Conservation (phyloP, 2,329 filamentous ascomycete genomes). For the Phaeoacremonium minimum region DNA sequence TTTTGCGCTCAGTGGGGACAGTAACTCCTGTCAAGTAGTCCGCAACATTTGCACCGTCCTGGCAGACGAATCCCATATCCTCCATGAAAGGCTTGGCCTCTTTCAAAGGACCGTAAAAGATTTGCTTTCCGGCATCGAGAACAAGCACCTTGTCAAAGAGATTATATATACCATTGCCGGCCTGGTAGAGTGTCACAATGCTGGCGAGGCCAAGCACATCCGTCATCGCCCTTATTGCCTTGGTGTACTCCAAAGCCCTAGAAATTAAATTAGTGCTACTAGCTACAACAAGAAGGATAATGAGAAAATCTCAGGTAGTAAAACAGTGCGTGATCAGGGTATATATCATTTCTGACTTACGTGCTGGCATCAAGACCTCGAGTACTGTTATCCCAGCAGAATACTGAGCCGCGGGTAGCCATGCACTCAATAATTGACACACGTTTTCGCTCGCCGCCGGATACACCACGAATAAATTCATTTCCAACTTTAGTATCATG, state of each 20-base stretch:
- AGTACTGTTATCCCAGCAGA: slow-evolving; percentile 66
- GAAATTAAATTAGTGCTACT: no score
- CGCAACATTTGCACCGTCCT: slow-evolving; percentile 57
- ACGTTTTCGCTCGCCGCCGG: slow-evolving; percentile 54
- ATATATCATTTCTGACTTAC: no score
- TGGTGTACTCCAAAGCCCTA: slow-evolving; percentile 54
- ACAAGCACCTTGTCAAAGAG: slow-evolving; percentile 68
- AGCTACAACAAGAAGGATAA: no score
- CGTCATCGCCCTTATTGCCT: slow-evolving; percentile 59
- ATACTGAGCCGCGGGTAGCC: slow-evolving; percentile 52
- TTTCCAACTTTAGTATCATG: slow-evolving; percentile 31
- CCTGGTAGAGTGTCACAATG: slow-evolving; percentile 65
- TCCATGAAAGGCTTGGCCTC: slow-evolving; percentile 63
- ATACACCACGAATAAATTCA: slow-evolving; percentile 51
- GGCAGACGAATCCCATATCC: slow-evolving; percentile 57
- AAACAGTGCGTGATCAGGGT: no score
- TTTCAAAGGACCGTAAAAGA: slow-evolving; percentile 58
- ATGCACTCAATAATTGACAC: slow-evolving; percentile 63
- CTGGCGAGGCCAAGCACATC: slow-evolving; percentile 56
- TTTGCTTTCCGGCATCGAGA: slow-evolving; percentile 60
- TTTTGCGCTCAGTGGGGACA: slow-evolving; percentile 63
- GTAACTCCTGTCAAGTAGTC: slow-evolving; percentile 65
- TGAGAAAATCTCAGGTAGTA: no score
- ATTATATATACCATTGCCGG: slow-evolving; percentile 65
- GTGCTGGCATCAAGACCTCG: slow-evolving; percentile 52